Evolutionary conservation across 1,139 yeast genomes (phyloP).

Genomic region (Scheffersomyces titani): DNA sequence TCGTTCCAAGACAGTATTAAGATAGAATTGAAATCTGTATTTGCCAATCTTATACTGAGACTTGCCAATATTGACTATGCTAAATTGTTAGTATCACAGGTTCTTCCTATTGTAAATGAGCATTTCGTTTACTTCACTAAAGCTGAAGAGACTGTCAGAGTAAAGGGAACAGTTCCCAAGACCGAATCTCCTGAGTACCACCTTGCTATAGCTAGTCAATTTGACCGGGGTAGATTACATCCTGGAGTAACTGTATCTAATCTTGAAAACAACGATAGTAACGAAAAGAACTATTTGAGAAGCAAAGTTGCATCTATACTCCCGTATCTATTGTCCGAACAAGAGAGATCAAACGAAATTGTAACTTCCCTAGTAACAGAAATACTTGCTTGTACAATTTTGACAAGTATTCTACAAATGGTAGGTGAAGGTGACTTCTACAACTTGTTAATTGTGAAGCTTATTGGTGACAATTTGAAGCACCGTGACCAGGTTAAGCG

Average conservation of each 20-base stretch:
- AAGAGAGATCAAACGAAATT: slow-evolving; percentile 53
- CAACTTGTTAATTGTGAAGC: slow-evolving; percentile 62
- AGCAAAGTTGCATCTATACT: slow-evolving; percentile 43
- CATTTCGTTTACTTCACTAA: slow-evolving; percentile 58
- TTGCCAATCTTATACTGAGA: slow-evolving; percentile 37
- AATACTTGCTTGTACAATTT: slow-evolving; percentile 52
- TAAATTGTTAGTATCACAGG: slow-evolving; percentile 53
- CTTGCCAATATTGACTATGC: slow-evolving; percentile 53
- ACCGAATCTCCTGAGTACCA: slow-evolving; percentile 35
- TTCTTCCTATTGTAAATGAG: slow-evolving; percentile 66
- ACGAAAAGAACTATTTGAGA: slow-evolving; percentile 56
- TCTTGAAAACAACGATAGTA: slow-evolving; percentile 38
- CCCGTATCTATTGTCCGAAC: slow-evolving; percentile 49
- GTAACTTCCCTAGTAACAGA: slow-evolving; percentile 60
- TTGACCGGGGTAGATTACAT: slow-evolving; percentile 60
- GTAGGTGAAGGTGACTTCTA: slow-evolving; percentile 75
- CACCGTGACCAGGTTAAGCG: slow-evolving; percentile 77
- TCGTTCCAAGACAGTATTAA: slow-evolving; percentile 59
- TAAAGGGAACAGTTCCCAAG: slow-evolving; percentile 14
- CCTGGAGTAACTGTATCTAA: slow-evolving; percentile 54
- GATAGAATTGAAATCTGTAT: slow-evolving; percentile 45
- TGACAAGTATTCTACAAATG: slow-evolving; percentile 53
- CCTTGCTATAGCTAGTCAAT: slow-evolving; percentile 60
- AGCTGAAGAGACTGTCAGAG: slow-evolving; percentile 51
- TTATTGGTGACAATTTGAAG: slow-evolving; percentile 65